Evolutionary conservation across 2,329 filamentous ascomycete genomes (phyloP).

Genomic region (Orbilia brochopaga): DNA sequence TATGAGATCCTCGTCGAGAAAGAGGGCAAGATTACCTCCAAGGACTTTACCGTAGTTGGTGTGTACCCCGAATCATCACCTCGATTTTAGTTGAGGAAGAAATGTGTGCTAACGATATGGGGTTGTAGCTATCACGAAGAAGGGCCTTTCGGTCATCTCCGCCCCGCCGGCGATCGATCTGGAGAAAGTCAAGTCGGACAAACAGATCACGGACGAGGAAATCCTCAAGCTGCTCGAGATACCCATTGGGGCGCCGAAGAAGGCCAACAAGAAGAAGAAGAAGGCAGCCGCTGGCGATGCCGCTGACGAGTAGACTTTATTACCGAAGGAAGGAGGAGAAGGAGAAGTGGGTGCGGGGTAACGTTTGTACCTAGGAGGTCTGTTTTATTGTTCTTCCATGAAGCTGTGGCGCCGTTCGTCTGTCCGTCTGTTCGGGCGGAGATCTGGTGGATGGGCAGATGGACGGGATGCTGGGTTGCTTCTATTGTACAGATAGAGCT

Average conservation of each 20-base stretch:
- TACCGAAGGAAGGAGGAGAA: too few species aligned
- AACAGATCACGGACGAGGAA: slow-evolving; percentile 97
- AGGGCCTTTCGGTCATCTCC: slow-evolving; percentile 86
- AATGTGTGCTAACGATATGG: slow-evolving; percentile 52
- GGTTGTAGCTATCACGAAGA: slow-evolving; percentile 86
- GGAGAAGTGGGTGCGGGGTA: too few species aligned
- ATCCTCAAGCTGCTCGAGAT: slow-evolving; percentile 92
- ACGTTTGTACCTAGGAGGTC: not conserved
- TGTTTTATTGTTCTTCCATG: not conserved
- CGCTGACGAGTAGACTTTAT: slow-evolving; percentile 22
- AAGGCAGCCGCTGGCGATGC: slow-evolving; percentile 63
- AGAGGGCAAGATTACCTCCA: slow-evolving; percentile 80
- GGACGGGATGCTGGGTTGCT: slow-evolving; percentile 21
- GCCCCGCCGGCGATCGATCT: slow-evolving; percentile 77
- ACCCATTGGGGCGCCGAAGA: slow-evolving; percentile 78
- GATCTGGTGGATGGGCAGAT: slow-evolving; percentile 4
- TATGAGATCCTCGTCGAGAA: slow-evolving; percentile 97
- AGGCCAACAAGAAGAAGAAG: slow-evolving; percentile 93
- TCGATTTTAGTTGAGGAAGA: not conserved
- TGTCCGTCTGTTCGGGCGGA: slow-evolving; percentile 12
- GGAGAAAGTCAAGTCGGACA: slow-evolving; percentile 86
- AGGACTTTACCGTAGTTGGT: slow-evolving; percentile 92
- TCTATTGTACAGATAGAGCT: slow-evolving; percentile 47
- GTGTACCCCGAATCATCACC: too few species aligned
- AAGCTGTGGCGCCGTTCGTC: not conserved